Percentiles rank a stretch among this genome's conserved stretches.
These are phyloP conservation scores for Aspergillus transmontanensis DNA, from an alignment of 2,329 filamentous ascomycete species.

Conservation along the genomic window DNA sequence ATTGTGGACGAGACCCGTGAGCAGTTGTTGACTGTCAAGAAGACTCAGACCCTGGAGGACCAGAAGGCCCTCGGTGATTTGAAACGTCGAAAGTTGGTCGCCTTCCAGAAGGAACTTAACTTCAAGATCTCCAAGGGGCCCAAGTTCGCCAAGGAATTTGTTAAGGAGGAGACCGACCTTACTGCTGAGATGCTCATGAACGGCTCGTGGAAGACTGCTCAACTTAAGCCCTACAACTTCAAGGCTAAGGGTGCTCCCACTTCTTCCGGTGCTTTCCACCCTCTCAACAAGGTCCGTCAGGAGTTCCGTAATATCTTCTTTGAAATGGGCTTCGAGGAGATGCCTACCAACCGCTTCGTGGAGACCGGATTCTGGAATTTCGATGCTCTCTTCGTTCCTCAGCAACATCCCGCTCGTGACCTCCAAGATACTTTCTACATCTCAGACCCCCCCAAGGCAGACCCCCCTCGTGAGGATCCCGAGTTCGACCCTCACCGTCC, in stretches of 20 bases:
- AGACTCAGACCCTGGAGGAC: slow-evolving; percentile 70
- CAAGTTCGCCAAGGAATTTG: slow-evolving; percentile 85
- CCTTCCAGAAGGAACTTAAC: slow-evolving; percentile 77
- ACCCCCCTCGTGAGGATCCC: slow-evolving; percentile 64
- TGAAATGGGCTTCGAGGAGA: slow-evolving; percentile 97
- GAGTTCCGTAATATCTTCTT: slow-evolving; percentile 99
- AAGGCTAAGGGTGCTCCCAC: slow-evolving; percentile 63
- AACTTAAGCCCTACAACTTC: slow-evolving; percentile 84
- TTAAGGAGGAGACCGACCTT: slow-evolving; percentile 92
- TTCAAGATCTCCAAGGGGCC: slow-evolving; percentile 83
- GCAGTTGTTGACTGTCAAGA: slow-evolving; percentile 72
- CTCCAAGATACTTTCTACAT: slow-evolving; percentile 99
- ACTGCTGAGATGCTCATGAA: slow-evolving; percentile 87
- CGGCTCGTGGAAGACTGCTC: slow-evolving; percentile 88
- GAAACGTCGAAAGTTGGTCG: slow-evolving; percentile 89
- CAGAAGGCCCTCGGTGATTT: slow-evolving; percentile 77
- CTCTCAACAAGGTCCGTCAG: slow-evolving; percentile 87
- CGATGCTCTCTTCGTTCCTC: slow-evolving; percentile 92
- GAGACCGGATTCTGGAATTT: slow-evolving; percentile 99
- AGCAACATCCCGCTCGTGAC: slow-evolving; percentile 96
- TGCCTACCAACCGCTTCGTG: slow-evolving; percentile 91
- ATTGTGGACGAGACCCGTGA: slow-evolving; percentile 80
- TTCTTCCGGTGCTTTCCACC: slow-evolving; percentile 54
- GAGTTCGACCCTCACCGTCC: slow-evolving; percentile 39
- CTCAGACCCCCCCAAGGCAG: slow-evolving; percentile 79